Base-by-base conservation (phyloP, 441 rosid genomes). In the Francoa sonchifolia region DNA sequence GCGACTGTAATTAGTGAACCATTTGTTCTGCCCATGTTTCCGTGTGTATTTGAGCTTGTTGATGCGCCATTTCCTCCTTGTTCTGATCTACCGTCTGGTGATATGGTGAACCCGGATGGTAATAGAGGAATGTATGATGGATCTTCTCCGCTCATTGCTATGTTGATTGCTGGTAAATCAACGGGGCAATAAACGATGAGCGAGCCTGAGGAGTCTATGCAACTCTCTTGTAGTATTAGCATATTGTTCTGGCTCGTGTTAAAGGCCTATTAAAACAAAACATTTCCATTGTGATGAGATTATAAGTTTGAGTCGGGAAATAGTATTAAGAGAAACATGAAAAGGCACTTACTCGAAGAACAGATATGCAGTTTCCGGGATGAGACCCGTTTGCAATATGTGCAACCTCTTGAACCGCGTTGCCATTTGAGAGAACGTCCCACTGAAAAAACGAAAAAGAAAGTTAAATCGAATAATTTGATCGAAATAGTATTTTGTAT, bases 351-450 rank as follows among this genome's bases (percentile, higher is more conserved):
- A 92, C 99, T 21, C 99, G 74, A 42, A 92, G 82, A 49, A 92
- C 86, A 0, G 96, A 83, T 42, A 92, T 72, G 76, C 95, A 86
- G 69, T 84, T 86, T 38, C 96, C 99, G 0, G 86, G 88, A 61
- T 86, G 77, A 6, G 95, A 70, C 14, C 95, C 99, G 19, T 75
- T 92, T 44, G 94, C 81, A 14, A 86, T 77, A 58, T 86, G 92
- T 33, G 96, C 94, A 54, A 92, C 90, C 52, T 86, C 99, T 70
- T 92, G 92, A 8, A 83, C 90, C 5, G 74, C 75, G 44, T 75
- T 80, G 33, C 96, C 84, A 31, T 69, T 74, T n/a, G 96, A 86
- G 49, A 92, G 94, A 63, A 83, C 95, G 53, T 90, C 99, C 99
- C 96, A 90, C 99, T 90, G 17, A 41, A 33, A 33, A 31, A 42